These are phyloP conservation scores for Dovyalis caffra DNA, from an alignment of 345 rosid species.

Conservation along the genomic window DNA sequence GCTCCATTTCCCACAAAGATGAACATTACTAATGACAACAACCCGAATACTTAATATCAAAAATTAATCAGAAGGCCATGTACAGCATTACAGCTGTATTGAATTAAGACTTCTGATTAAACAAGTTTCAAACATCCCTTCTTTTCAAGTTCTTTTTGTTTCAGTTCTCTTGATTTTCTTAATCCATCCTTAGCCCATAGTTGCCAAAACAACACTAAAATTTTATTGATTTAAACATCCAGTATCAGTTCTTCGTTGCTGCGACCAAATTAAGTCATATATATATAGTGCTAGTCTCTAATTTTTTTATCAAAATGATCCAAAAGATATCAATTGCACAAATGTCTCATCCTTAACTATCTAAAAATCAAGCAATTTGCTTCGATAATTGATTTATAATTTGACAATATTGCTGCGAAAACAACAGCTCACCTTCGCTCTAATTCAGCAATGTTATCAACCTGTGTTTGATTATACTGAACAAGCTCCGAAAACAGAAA, in stretches of 20 bases:
- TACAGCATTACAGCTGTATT: not conserved
- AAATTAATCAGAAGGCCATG: not conserved
- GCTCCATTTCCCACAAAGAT: conserved; percentile 13
- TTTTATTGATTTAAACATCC: not conserved
- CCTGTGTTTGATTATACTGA: conserved; percentile 95
- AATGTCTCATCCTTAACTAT: too few species aligned
- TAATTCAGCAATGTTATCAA: conserved; percentile 90
- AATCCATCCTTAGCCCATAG: not conserved
- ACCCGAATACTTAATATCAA: not conserved
- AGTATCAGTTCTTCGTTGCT: too few species aligned
- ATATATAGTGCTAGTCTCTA: too few species aligned
- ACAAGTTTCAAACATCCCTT: not conserved
- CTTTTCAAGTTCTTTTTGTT: not conserved
- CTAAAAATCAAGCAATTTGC: too few species aligned
- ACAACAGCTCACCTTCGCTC: conserved; percentile 64
- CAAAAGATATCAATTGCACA: too few species aligned
- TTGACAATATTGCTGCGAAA: not conserved
- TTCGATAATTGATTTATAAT: not conserved
- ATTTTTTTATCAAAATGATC: not conserved
- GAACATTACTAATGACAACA: not conserved
- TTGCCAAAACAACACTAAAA: not conserved
- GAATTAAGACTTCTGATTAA: conserved; percentile 5
- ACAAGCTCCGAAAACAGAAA: conserved; percentile 77
- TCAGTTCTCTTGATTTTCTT: not conserved
- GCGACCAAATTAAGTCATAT: too few species aligned